Base-by-base conservation (phyloP, 2,329 filamentous ascomycete species). In the Thyridium curvatum region DNA sequence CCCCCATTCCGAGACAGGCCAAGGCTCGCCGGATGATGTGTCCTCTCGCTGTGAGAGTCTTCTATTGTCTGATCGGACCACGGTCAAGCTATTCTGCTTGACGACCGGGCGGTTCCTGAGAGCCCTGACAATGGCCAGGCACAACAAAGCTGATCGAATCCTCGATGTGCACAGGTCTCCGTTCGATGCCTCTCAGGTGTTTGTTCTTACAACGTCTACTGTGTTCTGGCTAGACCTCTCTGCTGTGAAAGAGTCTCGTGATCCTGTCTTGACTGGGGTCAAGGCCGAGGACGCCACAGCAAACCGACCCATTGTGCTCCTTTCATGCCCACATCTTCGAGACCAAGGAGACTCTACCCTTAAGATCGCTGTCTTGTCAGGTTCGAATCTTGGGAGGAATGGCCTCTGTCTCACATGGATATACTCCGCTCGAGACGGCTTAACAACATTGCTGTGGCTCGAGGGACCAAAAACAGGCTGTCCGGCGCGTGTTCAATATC, bases 141-240 rank as follows among this genome's bases (percentile, higher is more conserved):
- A 58, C 12, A 52, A 59, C 10, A 55, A 49, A 2, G 45, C 51
- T 17, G 65, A 68, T 37, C 50, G 46, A 13, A 72, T 87, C 35
- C 53, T 87, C 41, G 74, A 84, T 49, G 51, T 80, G 2, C 66
- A 68, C 45, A 49, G 57, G 8, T 74, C 73, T 41, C 67, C 69
- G 1, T 50, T 56, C 3, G 60, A 70, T 38, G 58, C 63, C 5
- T 61, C 64, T 18, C 68, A 75, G n/a, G 49, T 79, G 2, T 74
- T 80, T 41, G 59, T 85, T 9, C 59, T 86, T 33, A 86, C 79
- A 1, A 69, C 67, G 12, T 63, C 62, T 1, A 62, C 61, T 18
- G 40, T 84, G 1, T 60, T 71, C 28, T 66, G 74, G 60, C 46
- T 77, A n/a, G 61, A 69, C 35, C 50, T 74, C 12, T 54, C 48